phyloP scores from a whole-genome alignment of 768 basidiomycete genomes.

The Lentinula boryana region DNA sequence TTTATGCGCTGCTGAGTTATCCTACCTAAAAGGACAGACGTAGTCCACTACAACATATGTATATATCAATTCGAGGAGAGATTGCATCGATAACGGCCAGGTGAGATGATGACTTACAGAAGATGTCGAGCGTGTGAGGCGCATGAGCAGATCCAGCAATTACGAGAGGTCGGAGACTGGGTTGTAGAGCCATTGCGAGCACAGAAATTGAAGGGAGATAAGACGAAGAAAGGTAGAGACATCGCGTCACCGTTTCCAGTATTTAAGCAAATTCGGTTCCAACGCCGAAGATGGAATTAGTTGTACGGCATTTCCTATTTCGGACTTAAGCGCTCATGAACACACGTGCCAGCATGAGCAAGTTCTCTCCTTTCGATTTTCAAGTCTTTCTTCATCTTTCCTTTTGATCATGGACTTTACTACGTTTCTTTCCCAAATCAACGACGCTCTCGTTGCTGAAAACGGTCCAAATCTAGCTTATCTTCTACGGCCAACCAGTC shows the following conservation, averaged over 20 bases:
- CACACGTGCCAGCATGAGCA: not conserved
- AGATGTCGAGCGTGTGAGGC: constrained; percentile 77
- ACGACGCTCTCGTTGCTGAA: constrained; percentile 53
- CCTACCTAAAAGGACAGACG: constrained; percentile 77
- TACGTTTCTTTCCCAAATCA: constrained; percentile 52
- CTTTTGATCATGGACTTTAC: constrained; percentile 44
- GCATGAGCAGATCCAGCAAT: constrained; percentile 54
- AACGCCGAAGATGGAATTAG: too few species aligned
- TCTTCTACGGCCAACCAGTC: constrained; percentile 69
- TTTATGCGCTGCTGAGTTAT: not conserved
- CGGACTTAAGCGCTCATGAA: not conserved
- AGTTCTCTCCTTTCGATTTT: too few species aligned
- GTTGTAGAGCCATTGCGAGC: constrained; percentile 67
- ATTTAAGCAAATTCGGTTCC: not conserved
- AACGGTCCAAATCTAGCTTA: constrained; percentile 69
- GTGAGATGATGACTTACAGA: constrained; percentile 38
- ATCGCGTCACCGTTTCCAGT: not conserved
- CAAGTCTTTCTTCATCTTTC: not conserved
- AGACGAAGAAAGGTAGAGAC: not conserved
- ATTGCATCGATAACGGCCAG: not conserved
- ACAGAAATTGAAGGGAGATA: not conserved
- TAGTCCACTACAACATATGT: constrained; percentile 63
- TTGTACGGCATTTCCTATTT: not conserved
- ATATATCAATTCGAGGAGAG: not conserved
- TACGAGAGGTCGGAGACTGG: constrained; percentile 58